Evolutionary conservation across 108 stramenopile species (phyloP).

Genomic region (Cylindrotheca closterium): DNA sequence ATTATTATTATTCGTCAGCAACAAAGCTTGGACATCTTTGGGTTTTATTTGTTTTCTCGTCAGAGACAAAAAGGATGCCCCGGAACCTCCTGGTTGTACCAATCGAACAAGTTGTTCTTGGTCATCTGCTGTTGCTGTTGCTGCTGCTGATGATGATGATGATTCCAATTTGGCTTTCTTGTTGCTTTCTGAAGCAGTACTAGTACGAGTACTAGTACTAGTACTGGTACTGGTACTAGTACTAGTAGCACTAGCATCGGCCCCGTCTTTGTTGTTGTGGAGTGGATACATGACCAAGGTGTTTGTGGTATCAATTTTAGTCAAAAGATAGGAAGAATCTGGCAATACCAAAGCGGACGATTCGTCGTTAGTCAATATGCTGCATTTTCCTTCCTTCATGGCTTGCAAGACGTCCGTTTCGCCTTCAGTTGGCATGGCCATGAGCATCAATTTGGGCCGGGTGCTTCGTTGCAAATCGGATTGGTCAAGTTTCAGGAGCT

Average conservation of each 20-base stretch:
- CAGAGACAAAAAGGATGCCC: neutral
- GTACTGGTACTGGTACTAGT: too few species aligned
- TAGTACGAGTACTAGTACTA: too few species aligned
- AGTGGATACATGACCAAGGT: neutral
- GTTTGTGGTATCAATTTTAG: neutral
- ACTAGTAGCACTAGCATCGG: too few species aligned
- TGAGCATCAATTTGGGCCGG: neutral
- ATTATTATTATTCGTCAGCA: too few species aligned
- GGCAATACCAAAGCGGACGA: neutral
- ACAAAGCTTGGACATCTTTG: too few species aligned
- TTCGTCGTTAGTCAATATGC: neutral
- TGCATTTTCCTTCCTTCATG: neutral
- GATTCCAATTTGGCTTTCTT: neutral
- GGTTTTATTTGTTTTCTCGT: neutral
- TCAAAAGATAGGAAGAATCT: neutral
- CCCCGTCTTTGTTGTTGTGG: neutral
- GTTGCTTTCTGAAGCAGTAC: neutral
- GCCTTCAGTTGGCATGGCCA: neutral
- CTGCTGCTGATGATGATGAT: neutral
- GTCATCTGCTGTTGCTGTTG: neutral
- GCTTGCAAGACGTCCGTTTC: neutral
- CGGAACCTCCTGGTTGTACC: neutral
- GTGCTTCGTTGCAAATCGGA: neutral
- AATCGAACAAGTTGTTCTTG: neutral
- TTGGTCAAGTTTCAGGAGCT: neutral